Evolutionary conservation across 2,329 filamentous ascomycete species (phyloP), one percentile per base, ranked within the genome.

Genomic region (Alternaria dauci): DNA sequence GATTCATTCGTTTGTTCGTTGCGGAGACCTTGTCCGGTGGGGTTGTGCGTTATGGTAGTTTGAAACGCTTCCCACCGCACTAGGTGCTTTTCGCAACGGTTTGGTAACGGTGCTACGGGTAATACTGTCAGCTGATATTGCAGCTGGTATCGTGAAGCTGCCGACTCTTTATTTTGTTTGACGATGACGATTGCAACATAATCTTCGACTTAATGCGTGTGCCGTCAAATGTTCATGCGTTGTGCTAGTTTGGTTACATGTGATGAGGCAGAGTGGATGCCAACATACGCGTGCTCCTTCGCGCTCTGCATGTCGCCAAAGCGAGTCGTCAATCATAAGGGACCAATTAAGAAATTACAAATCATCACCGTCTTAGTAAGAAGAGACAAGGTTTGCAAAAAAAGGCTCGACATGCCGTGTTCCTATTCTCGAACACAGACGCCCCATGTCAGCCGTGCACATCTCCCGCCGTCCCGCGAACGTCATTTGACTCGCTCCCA

Each of bases 391-490:
- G n/a, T 50, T 50, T 50, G 32, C 30, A 23, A 23, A 8, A 23
- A 23, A 48, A 48, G 18, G 32, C 16, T 36, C 18, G 32, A 32
- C 14, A 50, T 26, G 18, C 46, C 46, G 32, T 50, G 46, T 50
- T 36, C 46, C 32, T 50, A 38, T 26, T 50, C 32, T 36, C 26
- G 30, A 1, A 36, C 30, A 34, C 30, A 25, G 46, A 34, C 20
- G 20, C 34, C 46, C 46, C 46, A 50, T 50, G 46, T 50, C 46
- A 50, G 46, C 46, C 20, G 20, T 44, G 43, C 52, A 44, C 52
- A 55, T 55, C 52, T 55, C 52, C 52, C 52, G 52, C 46, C 46
- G 16, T 50, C 46, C 46, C 46, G 46, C 46, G 20, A 50, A 50
- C 46, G 32, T 50, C 46, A 25, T 50, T 50, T 50, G 46, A 50